These are phyloP conservation scores for Calonectria naviculata DNA, from an alignment of 2,329 filamentous ascomycete species.

Conservation along the genomic window DNA sequence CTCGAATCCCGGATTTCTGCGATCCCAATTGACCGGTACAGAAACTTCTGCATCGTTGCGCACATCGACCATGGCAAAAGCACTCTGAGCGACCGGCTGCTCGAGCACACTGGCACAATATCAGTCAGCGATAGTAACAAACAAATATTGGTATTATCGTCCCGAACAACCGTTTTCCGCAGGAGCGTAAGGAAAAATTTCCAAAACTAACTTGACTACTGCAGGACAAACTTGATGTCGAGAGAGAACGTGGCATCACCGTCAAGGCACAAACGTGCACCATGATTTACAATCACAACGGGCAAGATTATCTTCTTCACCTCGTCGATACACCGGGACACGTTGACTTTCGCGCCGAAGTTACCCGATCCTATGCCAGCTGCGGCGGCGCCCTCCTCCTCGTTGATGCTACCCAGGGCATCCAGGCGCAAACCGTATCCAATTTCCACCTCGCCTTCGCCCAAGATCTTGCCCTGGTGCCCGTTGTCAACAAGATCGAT, in stretches of 20 bases:
- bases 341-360: slow-evolving; percentile 97
- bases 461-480: slow-evolving; percentile 86
- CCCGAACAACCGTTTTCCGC: background rate
- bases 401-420: slow-evolving; percentile 95
- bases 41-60: slow-evolving; percentile 98
- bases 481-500: slow-evolving; percentile 97
- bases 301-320: slow-evolving; percentile 91
- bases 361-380: slow-evolving; percentile 94
- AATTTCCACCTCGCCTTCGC: slow-evolving; percentile 99
- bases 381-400: slow-evolving; percentile 93
- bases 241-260: slow-evolving; percentile 95
- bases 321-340: slow-evolving; percentile 97
- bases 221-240: slow-evolving; percentile 92
- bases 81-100: slow-evolving; percentile 89
- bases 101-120: slow-evolving; percentile 96
- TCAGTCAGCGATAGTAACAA: slow-evolving; percentile 84
- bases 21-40: slow-evolving; percentile 82
- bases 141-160: slow-evolving; percentile 76
- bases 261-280: slow-evolving; percentile 99
- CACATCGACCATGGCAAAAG: slow-evolving; percentile 99
- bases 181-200: background rate
- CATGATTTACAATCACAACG: slow-evolving; percentile 92
- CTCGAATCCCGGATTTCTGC: slow-evolving; percentile 69
- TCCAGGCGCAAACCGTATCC: slow-evolving; percentile 97
- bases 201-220: background rate